Evolutionary conservation across 2,329 filamentous ascomycete species (phyloP), one percentile per base, ranked within the genome.

Genomic region (Fusarium cicatricum): DNA sequence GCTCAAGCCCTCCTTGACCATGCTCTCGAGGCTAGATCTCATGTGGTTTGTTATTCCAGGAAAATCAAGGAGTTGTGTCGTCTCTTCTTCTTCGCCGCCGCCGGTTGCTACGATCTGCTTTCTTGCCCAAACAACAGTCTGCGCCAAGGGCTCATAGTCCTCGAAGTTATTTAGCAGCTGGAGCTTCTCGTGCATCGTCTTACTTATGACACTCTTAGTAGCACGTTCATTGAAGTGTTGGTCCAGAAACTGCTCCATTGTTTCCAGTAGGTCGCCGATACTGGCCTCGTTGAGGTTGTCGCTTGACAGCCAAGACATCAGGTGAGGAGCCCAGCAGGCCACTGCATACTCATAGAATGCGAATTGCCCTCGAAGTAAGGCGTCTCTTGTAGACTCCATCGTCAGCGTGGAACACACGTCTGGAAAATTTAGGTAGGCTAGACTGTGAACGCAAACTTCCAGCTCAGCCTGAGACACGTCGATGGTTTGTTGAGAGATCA

Each of bases 261-360:
- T 31, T 37, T 47, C 44, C 12, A 16, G 15, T 11, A 47, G 23
- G 3, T 36, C 33, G 5, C 2, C 16, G 4, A 15, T 17, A 16
- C 12, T 39, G 11, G 23, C 33, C 32, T 21, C 16, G 26, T 16
- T 31, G 21, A 10, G 19, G 34, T 28, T 32, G 15, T 31, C 3
- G 12, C 28, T 38, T 26, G 38, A 29, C 15, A 42, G 23, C 5
- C 26, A 38, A n/a, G 38, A 48, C 15, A 31, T 34, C n/a, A 56
- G n/a, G 38, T 56, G 52, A 11, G 39, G 39, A 38, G 37, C 31
- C 52, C 52, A 56, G 11, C 46, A 47, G 11, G 46, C 46, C 26
- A 44, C 43, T 14, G 52, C 46, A 42, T 56, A 56, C 6, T 56
- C 46, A 7, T 46, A 37, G 17, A 56, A 51, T 11, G 46, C 29